Evolutionary conservation across 768 basidiomycete genomes (phyloP), one percentile per base, ranked within the genome.

Genomic region (Kwoniella heveanensis): DNA sequence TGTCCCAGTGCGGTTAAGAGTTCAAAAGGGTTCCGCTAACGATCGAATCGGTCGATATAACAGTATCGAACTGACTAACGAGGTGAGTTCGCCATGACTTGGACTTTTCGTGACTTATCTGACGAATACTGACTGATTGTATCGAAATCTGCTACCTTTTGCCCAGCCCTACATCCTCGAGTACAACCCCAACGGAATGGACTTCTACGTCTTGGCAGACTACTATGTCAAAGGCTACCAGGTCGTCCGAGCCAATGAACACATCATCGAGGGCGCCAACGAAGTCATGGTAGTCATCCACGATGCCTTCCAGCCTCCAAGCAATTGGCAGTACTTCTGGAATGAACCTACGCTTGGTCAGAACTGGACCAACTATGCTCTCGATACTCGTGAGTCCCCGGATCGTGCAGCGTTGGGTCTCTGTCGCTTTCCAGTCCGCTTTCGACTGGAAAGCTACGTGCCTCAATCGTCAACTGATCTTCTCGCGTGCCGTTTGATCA

Each of bases 251-350:
- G 57, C 48, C n/a, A 57, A 59, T 32, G 73, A 71, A 49, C 48
- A 69, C 36, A 69, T 72, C 47, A 30, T 65, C 21, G 36, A 30
- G 1, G 71, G 70, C 17, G 29, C 39, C n/a, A 59, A 72, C 24
- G 73, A 69, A 47, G 65, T 69, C 50, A 74, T 74, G 71, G 70
- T 77, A 13, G 60, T 77, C 44, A 71, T 77, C 17, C 76, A 77
- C 52, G 76, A 77, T 61, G 71, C 69, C n/a, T 77, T 77, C 62
- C 73, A 72, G 36, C 64, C 74, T 7, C 26, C 73, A 17, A 37
- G 59, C 7, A 72, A 76, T 36, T 76, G 74, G 74, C 49, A 72
- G 26, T 75, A 72, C 58, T 75, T 72, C 61, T 73, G 65, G 59
- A 32, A 30, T 22, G 47, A 69, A 32, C 46, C 54, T 8, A 61